Conservation (phyloP, 495 filamentous ascomycete genomes). For the Neohortaea acidophila region DNA sequence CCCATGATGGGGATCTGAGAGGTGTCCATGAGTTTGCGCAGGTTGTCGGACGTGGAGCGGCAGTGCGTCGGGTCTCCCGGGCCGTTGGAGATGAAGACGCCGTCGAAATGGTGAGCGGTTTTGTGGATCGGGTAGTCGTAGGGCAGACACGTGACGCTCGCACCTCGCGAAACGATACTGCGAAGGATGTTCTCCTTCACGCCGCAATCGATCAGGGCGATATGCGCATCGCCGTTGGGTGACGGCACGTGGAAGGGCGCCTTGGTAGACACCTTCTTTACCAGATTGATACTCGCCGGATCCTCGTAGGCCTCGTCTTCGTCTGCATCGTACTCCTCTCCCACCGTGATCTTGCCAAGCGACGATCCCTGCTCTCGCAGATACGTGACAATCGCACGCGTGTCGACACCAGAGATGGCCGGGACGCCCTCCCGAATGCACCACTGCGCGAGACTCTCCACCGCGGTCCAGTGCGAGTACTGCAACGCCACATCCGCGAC, state of each 20-base stretch:
- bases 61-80: slow-evolving; percentile 96
- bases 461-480: slow-evolving; percentile 97
- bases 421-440: slow-evolving; percentile 91
- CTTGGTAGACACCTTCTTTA: slow-evolving; percentile 92
- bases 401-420: slow-evolving; percentile 92
- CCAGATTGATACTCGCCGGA: slow-evolving; percentile 89
- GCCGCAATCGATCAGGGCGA: slow-evolving; percentile 92
- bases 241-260: slow-evolving; percentile 87
- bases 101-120: slow-evolving; percentile 91
- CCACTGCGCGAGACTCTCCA: slow-evolving; percentile 85
- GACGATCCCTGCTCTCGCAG: slow-evolving; percentile 93
- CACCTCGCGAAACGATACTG: slow-evolving; percentile 73
- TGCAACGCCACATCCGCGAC: slow-evolving; percentile 85
- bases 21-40: slow-evolving; percentile 72
- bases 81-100: slow-evolving; percentile 95
- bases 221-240: slow-evolving; percentile 62
- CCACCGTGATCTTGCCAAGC: slow-evolving; percentile 84
- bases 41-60: slow-evolving; percentile 79
- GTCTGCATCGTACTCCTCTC: slow-evolving; percentile 96
- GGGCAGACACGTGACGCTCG: slow-evolving; percentile 81
- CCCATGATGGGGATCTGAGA: slow-evolving; percentile 89
- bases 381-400: slow-evolving; percentile 85
- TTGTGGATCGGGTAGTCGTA: slow-evolving; percentile 97
- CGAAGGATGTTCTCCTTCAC: slow-evolving; percentile 99
- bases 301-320: slow-evolving; percentile 94